phyloP scores from a whole-genome alignment of 2,329 filamentous ascomycete genomes.

The Trichoderma lentiforme region DNA sequence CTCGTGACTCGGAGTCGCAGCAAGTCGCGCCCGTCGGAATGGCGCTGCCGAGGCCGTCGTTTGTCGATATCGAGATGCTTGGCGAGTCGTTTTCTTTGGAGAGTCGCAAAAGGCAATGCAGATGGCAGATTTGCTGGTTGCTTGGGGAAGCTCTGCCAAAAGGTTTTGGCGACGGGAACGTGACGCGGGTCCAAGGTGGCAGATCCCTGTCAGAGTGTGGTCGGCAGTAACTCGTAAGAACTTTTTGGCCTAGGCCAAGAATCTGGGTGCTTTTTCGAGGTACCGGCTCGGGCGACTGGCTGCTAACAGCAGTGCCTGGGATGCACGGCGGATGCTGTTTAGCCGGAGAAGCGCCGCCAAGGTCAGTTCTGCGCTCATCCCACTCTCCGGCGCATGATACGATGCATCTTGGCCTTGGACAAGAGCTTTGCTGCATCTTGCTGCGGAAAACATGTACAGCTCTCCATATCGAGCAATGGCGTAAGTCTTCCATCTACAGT shows the following conservation, averaged over 20 bases:
- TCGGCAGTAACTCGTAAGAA: neutral
- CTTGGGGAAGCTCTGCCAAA: neutral
- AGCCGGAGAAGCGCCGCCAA: slow-evolving; percentile 27
- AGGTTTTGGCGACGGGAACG: slow-evolving; percentile 20
- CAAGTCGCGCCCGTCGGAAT: neutral
- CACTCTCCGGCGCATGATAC: slow-evolving; percentile 14
- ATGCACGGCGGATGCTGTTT: neutral
- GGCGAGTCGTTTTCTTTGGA: neutral
- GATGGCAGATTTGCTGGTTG: neutral
- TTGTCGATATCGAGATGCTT: neutral
- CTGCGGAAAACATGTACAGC: neutral
- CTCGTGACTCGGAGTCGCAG: neutral
- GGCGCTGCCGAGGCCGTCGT: neutral
- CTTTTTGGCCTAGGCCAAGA: neutral
- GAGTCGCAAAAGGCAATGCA: neutral
- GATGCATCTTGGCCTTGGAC: neutral
- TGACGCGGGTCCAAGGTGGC: slow-evolving; percentile 19
- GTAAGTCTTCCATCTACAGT: neutral
- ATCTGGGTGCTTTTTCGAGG: neutral
- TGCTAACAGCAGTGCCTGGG: neutral
- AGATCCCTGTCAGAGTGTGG: slow-evolving; percentile 3
- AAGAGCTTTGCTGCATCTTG: neutral
- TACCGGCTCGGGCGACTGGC: neutral
- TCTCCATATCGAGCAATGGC: neutral
- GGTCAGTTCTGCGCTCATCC: slow-evolving; percentile 21